Evolutionary conservation across 2,329 filamentous ascomycete species (phyloP).

Genomic region (Epichloe hybrida): DNA sequence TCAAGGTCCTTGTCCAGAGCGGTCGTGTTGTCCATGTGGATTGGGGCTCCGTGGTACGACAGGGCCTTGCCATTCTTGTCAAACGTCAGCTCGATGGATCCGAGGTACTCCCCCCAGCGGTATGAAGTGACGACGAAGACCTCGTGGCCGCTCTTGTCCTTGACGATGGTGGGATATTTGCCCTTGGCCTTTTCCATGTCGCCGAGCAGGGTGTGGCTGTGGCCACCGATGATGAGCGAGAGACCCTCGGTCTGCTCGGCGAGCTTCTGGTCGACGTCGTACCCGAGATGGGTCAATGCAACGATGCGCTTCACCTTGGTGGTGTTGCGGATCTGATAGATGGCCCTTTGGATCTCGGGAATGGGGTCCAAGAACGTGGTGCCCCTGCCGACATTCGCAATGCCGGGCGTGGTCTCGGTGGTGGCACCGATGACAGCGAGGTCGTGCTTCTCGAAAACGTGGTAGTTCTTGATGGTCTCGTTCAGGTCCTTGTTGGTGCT

Average conservation of each 20-base stretch:
- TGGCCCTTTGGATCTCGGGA: conserved; percentile 43
- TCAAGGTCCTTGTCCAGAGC: conserved; percentile 42
- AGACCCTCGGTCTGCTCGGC: conserved; percentile 46
- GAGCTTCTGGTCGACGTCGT: conserved; percentile 48
- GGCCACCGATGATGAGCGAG: conserved; percentile 55
- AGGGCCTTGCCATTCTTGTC: conserved; percentile 46
- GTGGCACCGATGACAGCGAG: conserved; percentile 52
- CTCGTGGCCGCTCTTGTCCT: conserved; percentile 48
- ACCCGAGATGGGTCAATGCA: conserved; percentile 54
- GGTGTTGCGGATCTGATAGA: conserved; percentile 46
- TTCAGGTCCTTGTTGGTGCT: conserved; percentile 47
- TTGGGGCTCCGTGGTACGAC: conserved; percentile 48
- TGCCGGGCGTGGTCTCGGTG: conserved; percentile 23
- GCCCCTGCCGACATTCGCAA: conserved; percentile 42
- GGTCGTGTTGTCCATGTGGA: conserved; percentile 50
- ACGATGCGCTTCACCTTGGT: conserved; percentile 52
- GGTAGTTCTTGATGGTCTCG: conserved; percentile 50
- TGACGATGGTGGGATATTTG: conserved; percentile 48
- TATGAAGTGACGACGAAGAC: conserved; percentile 57
- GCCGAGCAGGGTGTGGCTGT: conserved; percentile 47
- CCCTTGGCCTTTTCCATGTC: conserved; percentile 44
- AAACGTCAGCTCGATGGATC: conserved; percentile 54
- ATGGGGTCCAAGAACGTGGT: conserved; percentile 47
- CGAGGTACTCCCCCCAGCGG: conserved; percentile 55
- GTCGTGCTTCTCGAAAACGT: conserved; percentile 47